phyloP scores from a whole-genome alignment of 805 yeast genomes.

The Cyberlindnera amylophila region DNA sequence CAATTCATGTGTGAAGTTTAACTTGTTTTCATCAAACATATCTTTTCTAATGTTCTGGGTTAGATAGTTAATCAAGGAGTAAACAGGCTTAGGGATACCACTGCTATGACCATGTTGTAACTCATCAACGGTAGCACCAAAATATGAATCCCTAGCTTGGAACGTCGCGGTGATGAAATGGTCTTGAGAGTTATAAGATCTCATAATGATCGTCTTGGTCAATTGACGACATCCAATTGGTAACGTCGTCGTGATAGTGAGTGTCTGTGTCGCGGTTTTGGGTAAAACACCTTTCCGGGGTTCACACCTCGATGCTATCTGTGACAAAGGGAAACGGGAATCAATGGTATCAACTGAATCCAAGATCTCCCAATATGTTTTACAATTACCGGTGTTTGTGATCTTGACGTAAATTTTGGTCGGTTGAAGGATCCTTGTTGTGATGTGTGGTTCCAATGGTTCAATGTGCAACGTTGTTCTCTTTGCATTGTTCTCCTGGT shows the following conservation, averaged over 20 bases:
- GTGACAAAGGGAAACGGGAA: constrained; percentile 17
- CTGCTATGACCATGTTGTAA: constrained; percentile 21
- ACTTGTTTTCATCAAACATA: constrained; percentile 26
- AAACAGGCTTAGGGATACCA: constrained; percentile 32
- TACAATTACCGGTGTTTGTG: constrained; percentile 34
- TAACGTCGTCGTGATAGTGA: constrained; percentile 24
- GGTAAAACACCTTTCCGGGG: constrained; percentile 32
- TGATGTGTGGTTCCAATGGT: constrained; percentile 31
- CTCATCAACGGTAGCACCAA: constrained; percentile 31
- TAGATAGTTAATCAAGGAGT: constrained; percentile 28
- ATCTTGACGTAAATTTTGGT: constrained; percentile 28
- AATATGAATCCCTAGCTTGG: constrained; percentile 23
- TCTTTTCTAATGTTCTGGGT: constrained; percentile 24
- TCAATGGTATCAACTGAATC: constrained; percentile 29
- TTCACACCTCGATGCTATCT: constrained; percentile 19
- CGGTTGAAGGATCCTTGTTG: constrained; percentile 25
- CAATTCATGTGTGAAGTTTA: constrained; percentile 22
- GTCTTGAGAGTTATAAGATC: constrained; percentile 30
- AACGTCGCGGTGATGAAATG: constrained; percentile 30
- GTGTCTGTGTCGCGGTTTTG: constrained; percentile 21
- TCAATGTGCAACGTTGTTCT: constrained; percentile 38
- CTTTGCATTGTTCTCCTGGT: constrained; percentile 38
- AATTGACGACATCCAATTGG: constrained; percentile 27
- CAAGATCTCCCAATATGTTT: constrained; percentile 36
- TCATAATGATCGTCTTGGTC: constrained; percentile 25